Conservation (phyloP, 1,139 yeast species). For the Pichiaceae sp. region DNA sequence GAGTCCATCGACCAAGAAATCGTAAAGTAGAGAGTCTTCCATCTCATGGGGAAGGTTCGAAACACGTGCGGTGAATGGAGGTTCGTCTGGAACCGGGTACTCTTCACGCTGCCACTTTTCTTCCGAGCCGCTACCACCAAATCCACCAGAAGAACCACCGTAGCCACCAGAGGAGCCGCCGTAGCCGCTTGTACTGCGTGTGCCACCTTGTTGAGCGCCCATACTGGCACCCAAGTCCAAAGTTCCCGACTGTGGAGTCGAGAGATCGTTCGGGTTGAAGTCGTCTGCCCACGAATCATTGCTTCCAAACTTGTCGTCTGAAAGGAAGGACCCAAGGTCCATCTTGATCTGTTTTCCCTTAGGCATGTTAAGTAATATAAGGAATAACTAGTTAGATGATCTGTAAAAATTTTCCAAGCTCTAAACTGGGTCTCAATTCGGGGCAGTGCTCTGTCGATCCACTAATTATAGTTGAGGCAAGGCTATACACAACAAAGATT, state of each 20-base stretch:
- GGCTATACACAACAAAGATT: too few species aligned
- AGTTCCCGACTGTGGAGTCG: slow-evolving; percentile 27
- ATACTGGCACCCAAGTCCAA: neutral
- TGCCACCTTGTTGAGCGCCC: too few species aligned
- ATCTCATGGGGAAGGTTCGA: slow-evolving; percentile 71
- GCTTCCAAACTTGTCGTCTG: slow-evolving; percentile 35
- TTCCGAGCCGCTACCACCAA: slow-evolving; percentile 18
- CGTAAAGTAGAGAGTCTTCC: slow-evolving; percentile 54
- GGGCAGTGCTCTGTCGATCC: too few species aligned
- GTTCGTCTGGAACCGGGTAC: slow-evolving; percentile 80
- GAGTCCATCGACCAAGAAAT: slow-evolving; percentile 62
- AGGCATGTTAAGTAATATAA: slow-evolving; percentile 26
- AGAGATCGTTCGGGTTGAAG: slow-evolving; percentile 37
- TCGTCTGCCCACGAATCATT: slow-evolving; percentile 73
- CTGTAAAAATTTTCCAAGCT: too few species aligned
- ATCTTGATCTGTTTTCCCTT: slow-evolving; percentile 46
- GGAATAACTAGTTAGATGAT: neutral
- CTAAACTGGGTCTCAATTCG: too few species aligned
- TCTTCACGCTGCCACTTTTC: slow-evolving; percentile 45
- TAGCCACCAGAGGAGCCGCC: slow-evolving; percentile 13
- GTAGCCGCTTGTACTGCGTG: slow-evolving; percentile 6
- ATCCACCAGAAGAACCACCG: slow-evolving; percentile 4
- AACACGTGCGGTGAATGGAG: slow-evolving; percentile 87
- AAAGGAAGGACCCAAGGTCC: slow-evolving; percentile 48
- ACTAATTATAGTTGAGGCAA: too few species aligned